Evolutionary conservation across 1,284 basidiomycete genomes (phyloP), one percentile per base, ranked within the genome.

Genomic region (Leccinum angustisporum): DNA sequence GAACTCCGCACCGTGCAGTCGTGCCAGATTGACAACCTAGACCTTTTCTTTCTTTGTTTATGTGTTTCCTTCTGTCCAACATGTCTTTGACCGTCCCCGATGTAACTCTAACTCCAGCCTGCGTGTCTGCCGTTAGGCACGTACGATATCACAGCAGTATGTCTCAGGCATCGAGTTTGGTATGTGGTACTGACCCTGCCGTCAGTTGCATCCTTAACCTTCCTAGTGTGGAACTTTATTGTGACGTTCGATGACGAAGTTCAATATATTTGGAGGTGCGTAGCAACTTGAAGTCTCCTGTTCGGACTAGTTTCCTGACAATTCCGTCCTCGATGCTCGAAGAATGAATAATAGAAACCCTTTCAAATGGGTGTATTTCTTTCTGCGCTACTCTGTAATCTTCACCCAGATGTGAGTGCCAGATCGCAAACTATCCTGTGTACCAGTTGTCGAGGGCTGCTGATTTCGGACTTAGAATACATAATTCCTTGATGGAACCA

Each of bases 361-460:
- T 4, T 61, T 65, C 30, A 72, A 72, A 50, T 72, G 71, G 69
- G 5, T 46, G 1, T 70, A 70, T 21, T 53, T 72, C 14, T 66
- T 63, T 57, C 62, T 73, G 64, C 68, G 62, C 18, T 71, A 70
- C 59, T 48, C 27, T 50, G 54, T 58, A 4, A 61, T 70, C 54
- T 25, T 60, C 5, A 63, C 58, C 46, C 63, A 63, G n/a, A 8
- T 59, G 68, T 70, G 30, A 67, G 71, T 63, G 56, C n/a, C n/a
- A n/a, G 1, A 18, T 43, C 21, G 4, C 27, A n/a, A 18, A 4
- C 5, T 16, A 2, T 52, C 11, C 4, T 10, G 34, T 13, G 5
- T 6, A n/a, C 14, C 10, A n/a, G 14, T n/a, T 6, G 10, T 52
- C 51, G 6, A 52, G 27, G 27, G 51, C 16, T 16, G 30, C 30